phyloP scores from a whole-genome alignment of 2,329 filamentous ascomycete species.

The Stagonosporopsis rhizophila region DNA sequence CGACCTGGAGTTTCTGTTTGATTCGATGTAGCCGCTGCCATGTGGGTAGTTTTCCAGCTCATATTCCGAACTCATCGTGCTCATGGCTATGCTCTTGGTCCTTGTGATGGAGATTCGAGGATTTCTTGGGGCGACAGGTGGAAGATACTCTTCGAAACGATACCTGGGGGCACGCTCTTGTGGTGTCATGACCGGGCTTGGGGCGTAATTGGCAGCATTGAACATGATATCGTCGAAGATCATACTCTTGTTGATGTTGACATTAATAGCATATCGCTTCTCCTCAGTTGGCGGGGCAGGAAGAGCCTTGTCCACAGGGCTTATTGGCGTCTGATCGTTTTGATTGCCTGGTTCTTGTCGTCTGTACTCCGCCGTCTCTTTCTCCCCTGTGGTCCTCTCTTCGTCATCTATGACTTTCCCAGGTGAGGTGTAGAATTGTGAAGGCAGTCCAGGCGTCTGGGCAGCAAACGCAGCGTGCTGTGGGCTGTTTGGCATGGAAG shows the following conservation, averaged over 20 bases:
- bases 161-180: constrained; percentile 31
- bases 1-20: constrained; percentile 8
- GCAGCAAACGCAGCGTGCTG: constrained; percentile 25
- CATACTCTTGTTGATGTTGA: constrained; percentile 41
- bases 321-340: neutral
- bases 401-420: constrained; percentile 12
- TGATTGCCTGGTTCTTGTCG: neutral
- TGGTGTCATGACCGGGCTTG: constrained; percentile 18
- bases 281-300: constrained; percentile 26
- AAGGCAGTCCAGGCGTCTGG: constrained; percentile 16
- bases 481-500: constrained; percentile 35
- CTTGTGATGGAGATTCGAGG: constrained; percentile 17
- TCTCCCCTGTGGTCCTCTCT: neutral
- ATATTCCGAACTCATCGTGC: constrained; percentile 25
- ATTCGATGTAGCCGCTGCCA: constrained; percentile 6
- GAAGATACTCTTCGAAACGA: constrained; percentile 34
- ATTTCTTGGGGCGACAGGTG: constrained; percentile 21
- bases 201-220: constrained; percentile 22
- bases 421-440: constrained; percentile 24
- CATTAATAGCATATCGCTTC: constrained; percentile 33
- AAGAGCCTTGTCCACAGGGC: constrained; percentile 17
- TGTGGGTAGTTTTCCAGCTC: constrained; percentile 29
- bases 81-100: constrained; percentile 4
- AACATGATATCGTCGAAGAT: constrained; percentile 36
- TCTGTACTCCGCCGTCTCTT: constrained; percentile 8